Evolutionary conservation across 352 stramenopile genomes (phyloP), one percentile per base, ranked within the genome.

Genomic region (Plasmopara viticola): DNA sequence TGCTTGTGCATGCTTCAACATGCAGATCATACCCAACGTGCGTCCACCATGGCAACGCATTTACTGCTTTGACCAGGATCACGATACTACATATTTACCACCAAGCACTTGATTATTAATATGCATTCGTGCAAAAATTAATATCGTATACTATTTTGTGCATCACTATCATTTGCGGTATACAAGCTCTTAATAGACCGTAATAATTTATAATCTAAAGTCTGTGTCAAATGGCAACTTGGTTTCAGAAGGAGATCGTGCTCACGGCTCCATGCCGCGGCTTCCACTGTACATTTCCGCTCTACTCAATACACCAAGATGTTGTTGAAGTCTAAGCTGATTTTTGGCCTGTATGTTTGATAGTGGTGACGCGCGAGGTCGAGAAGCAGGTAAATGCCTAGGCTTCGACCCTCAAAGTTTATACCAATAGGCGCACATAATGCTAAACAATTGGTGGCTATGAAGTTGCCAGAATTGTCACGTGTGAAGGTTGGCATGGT

Each of bases 401-500:
- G 10, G 10, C 6, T 12, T 12, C 10, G 31, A 35, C 31, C 31
- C 4, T 12, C 7, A 35, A 35, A 35, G 7, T 35, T 35, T 35
- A 35, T 35, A 8, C 20, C 20, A 25, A 25, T 25, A 25, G 3
- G 20, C 20, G 20, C 10, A 12, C 31, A 12, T 12, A 35, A 35
- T 35, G 31, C 10, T 35, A 35, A 39, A 17, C 18, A 43, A 48
- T 48, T 17, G 29, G 45, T 17, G 14, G 12, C 4, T n/a, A 44
- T 48, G 20, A 13, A 64, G 57, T 17, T 93, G 9, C 82, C 79
- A 3, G 82, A 93, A 61, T 51, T 93, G 25, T 53, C 67, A 46
- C 66, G 72, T 43, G 89, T 97, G 46, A 95, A 96, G 53, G 81
- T 98, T 37, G 94, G 94, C 14, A 93, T 97, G 83, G 87, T 83